phyloP scores from a whole-genome alignment of 495 filamentous ascomycete genomes.

The Daldinia bambusicola region DNA sequence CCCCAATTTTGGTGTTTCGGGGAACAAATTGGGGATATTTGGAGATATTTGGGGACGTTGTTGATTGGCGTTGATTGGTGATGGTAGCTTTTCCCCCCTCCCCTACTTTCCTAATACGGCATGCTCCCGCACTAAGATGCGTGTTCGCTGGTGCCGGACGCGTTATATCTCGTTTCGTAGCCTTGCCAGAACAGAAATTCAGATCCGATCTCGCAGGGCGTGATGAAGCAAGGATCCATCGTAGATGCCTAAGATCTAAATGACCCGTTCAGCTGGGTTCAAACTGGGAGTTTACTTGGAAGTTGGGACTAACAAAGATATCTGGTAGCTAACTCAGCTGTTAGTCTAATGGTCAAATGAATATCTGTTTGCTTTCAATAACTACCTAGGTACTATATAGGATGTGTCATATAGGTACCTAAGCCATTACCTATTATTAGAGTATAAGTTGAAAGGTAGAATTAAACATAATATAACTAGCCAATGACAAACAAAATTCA shows the following conservation, averaged over 20 bases:
- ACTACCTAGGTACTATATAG: neutral
- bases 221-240: neutral
- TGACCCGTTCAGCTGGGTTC: conserved; percentile 5
- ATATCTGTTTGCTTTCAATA: neutral
- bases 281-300: no score
- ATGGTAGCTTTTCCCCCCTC: neutral
- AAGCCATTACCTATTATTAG: neutral
- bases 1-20: neutral
- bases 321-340: neutral
- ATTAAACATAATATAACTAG: conserved; percentile 11
- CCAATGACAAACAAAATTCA: conserved; percentile 5
- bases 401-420: no score
- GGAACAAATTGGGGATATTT: neutral
- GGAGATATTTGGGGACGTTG: neutral
- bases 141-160: conserved; percentile 15
- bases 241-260: neutral
- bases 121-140: neutral
- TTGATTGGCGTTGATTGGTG: no score
- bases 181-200: neutral
- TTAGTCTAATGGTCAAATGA: conserved; percentile 12
- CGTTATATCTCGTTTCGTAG: conserved; percentile 14
- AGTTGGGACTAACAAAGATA: neutral
- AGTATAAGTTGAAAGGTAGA: neutral
- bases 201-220: conserved; percentile 28
- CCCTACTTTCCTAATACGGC: neutral